These are phyloP conservation scores for Ophiostoma sp. DNA, from an alignment of 2,329 filamentous ascomycete species.

Conservation along the genomic window DNA sequence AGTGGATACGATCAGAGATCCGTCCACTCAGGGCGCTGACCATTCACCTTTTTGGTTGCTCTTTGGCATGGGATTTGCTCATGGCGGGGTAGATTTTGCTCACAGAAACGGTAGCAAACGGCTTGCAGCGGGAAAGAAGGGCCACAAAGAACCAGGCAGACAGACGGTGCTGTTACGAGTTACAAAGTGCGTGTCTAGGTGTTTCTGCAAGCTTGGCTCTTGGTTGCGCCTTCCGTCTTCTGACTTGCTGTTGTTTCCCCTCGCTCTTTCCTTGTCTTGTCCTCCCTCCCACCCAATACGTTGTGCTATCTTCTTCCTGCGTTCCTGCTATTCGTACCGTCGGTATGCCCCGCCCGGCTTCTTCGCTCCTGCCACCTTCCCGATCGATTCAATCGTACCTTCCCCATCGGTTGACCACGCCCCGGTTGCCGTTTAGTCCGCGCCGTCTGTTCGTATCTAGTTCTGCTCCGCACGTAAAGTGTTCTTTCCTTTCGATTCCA, in stretches of 20 bases:
- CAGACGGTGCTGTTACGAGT: background rate
- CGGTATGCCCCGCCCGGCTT: constrained; percentile 29
- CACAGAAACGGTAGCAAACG: background rate
- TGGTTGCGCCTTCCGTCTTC: background rate
- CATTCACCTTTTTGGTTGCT: background rate
- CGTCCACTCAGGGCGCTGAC: background rate
- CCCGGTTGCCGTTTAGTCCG: background rate
- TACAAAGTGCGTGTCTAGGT: too few relatives aligned
- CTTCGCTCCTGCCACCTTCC: constrained; percentile 28
- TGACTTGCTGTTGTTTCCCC: background rate
- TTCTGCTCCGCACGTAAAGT: background rate
- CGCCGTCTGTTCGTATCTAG: constrained; percentile 7
- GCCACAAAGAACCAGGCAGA: background rate
- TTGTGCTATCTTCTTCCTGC: background rate
- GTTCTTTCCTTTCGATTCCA: background rate
- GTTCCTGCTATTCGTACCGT: background rate
- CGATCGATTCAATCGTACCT: constrained; percentile 27
- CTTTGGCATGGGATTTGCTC: background rate
- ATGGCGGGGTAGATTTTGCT: constrained; percentile 19
- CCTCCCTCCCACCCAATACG: background rate
- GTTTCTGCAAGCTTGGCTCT: background rate
- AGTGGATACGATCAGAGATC: background rate
- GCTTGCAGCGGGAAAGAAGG: constrained; percentile 19
- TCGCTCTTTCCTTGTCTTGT: background rate
- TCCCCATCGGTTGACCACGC: constrained; percentile 22